Evolutionary conservation across 2,329 filamentous ascomycete genomes (phyloP), one percentile per base, ranked within the genome.

Genomic region (Aureobasidium sp.): DNA sequence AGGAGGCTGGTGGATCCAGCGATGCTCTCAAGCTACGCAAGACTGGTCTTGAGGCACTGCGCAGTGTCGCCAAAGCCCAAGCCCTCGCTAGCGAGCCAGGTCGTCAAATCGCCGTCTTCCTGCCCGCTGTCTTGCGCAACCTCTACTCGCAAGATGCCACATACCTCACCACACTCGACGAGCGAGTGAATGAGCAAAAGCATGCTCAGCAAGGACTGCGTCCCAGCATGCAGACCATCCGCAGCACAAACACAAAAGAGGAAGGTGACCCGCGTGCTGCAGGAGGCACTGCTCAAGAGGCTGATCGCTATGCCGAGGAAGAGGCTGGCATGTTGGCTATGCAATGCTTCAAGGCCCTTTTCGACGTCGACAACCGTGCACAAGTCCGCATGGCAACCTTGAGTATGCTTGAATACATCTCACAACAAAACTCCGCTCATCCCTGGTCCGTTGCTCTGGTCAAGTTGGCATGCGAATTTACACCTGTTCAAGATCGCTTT

Each of bases 401-500:
- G 1, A 83, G 88, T 1, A 81, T 94, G 30, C 77, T 97, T 54
- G 83, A 82, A 36, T 97, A 95, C 70, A 85, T 96, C 64, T 75
- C 70, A 3, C 67, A 70, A 5, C 50, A 42, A 32, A 65, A 68
- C 44, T 76, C 47, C 69, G 67, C 62, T 81, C 83, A 61, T 81
- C 84, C 42, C 16, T 97, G 93, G 93, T 87, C 91, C 1, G 88
- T 91, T 30, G 87, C 86, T 62, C 80, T 97, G 55, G 90, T 95
- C 72, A 85, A 88, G 68, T 82, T 92, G 64, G 82, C 93, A 59
- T 86, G 91, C 16, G 84, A 86, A 63, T 97, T 92, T 91, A 88
- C 91, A 0, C 91, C 94, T 0, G 92, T 97, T 1, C 93, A 97
- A 72, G 91, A 96, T 70, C 88, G 94, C 59, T 97, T 96, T 76